Evolutionary conservation across 352 stramenopile genomes (phyloP).

Genomic region (Phytopythium aichiense): DNA sequence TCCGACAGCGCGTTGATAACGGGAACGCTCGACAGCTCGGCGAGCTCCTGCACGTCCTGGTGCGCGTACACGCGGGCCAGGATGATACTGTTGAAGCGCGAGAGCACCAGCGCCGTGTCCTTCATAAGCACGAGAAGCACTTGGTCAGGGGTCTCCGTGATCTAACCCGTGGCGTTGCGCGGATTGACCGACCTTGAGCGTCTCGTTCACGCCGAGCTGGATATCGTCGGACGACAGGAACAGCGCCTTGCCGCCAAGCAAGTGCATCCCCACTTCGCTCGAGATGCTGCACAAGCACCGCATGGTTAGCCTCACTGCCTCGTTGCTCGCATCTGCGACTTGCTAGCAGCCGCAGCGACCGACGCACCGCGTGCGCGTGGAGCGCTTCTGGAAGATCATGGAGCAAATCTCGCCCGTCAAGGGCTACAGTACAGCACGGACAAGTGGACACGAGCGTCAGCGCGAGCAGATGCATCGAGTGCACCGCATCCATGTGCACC

Average conservation of each 20-base stretch:
- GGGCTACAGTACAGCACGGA: constrained; percentile 17
- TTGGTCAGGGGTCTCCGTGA: neutral
- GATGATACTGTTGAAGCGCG: constrained; percentile 95
- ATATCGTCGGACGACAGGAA: constrained; percentile 98
- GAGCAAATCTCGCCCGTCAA: constrained; percentile 78
- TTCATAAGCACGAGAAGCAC: neutral
- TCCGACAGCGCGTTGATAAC: constrained; percentile 99
- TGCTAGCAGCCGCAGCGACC: neutral
- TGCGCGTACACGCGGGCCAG: constrained; percentile 96
- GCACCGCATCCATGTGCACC: neutral
- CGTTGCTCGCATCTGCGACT: neutral
- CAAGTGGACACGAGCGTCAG: neutral
- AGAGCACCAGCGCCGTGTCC: constrained; percentile 85
- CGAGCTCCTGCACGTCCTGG: constrained; percentile 85
- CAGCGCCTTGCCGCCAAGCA: constrained; percentile 95
- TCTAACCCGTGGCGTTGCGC: neutral
- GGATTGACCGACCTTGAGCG: constrained; percentile 59
- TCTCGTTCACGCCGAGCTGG: constrained; percentile 98
- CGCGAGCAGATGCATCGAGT: neutral
- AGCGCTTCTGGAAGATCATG: constrained; percentile 95
- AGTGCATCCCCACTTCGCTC: constrained; percentile 95
- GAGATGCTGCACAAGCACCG: constrained; percentile 51
- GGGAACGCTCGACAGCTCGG: constrained; percentile 88
- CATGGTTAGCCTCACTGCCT: neutral
- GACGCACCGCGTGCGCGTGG: constrained; percentile 78